phyloP scores from a whole-genome alignment of 1,139 yeast genomes.

The Suhomyces chickasaworum region DNA sequence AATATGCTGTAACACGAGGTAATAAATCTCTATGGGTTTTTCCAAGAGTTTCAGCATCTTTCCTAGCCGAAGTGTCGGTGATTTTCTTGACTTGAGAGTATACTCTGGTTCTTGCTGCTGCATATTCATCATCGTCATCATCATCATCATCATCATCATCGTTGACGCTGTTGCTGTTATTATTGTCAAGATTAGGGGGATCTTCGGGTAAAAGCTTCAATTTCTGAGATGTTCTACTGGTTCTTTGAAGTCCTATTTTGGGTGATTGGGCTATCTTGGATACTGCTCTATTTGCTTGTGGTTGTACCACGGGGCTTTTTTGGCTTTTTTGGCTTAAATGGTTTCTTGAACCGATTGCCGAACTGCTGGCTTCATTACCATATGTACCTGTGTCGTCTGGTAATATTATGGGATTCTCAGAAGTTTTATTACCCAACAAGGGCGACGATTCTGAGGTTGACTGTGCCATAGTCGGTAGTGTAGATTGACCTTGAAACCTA shows the following conservation, averaged over 20 bases:
- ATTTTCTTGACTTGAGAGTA: slow-evolving; percentile 83
- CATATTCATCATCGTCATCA: slow-evolving; percentile 28
- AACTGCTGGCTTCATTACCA: slow-evolving; percentile 1
- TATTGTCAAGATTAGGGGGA: slow-evolving; percentile 38
- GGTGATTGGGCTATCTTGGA: slow-evolving; percentile 38
- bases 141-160: slow-evolving; percentile 32
- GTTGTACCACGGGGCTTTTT: slow-evolving; percentile 11
- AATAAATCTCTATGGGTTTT: slow-evolving; percentile 81
- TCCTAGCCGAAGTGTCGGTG: slow-evolving; percentile 88
- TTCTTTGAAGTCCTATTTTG: slow-evolving; percentile 79
- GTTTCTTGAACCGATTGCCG: slow-evolving; percentile 7
- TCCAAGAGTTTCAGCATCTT: slow-evolving; percentile 91
- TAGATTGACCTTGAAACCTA: too few species aligned
- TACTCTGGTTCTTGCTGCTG: slow-evolving; percentile 50
- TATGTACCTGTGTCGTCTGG: slow-evolving; percentile 4
- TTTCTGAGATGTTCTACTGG: slow-evolving; percentile 85
- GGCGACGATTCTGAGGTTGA: slow-evolving; percentile 26
- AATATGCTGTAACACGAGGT: slow-evolving; percentile 93
- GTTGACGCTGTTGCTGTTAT: slow-evolving; percentile 23
- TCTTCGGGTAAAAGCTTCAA: slow-evolving; percentile 86
- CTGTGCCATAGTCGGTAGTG: slow-evolving; percentile 2
- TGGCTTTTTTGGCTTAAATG: too few species aligned
- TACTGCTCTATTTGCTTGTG: slow-evolving; percentile 24
- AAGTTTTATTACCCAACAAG: slow-evolving; percentile 30
- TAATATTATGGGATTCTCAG: slow-evolving; percentile 35